These are phyloP conservation scores for Elsinoe batatas DNA, from an alignment of 2,329 filamentous ascomycete genomes.

Conservation along the genomic window DNA sequence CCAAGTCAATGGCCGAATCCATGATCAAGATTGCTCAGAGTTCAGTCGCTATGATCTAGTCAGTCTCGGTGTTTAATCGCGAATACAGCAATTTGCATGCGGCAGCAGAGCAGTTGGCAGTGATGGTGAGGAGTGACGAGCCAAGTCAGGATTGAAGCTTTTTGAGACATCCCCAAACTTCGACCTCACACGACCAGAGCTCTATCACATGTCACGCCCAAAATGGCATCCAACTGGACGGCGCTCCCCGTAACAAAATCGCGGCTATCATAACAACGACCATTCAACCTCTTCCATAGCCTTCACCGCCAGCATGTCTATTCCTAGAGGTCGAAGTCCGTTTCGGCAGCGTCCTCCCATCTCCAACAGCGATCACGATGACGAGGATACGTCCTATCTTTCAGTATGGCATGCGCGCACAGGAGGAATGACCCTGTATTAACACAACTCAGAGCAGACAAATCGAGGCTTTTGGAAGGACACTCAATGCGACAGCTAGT, in stretches of 20 bases:
- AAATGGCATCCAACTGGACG: neutral
- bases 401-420: constrained; percentile 3
- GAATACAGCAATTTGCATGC: neutral
- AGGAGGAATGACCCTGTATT: neutral
- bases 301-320: constrained; percentile 1
- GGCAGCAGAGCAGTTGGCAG: neutral
- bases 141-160: constrained; percentile 9
- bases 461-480: constrained; percentile 84
- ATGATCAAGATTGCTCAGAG: constrained; percentile 40
- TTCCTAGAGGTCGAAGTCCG: constrained; percentile 13
- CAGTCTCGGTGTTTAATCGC: too few species aligned
- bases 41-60: too few species aligned
- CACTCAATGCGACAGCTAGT: constrained; percentile 86
- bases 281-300: neutral
- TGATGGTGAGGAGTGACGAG: constrained; percentile 2
- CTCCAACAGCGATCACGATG: constrained; percentile 6
- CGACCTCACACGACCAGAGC: constrained; percentile 2
- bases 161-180: constrained; percentile 9
- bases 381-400: constrained; percentile 14
- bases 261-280: neutral
- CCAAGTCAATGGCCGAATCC: constrained; percentile 85
- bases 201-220: neutral
- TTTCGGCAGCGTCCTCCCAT: constrained; percentile 4
- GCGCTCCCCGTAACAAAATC: neutral
- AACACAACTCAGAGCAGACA: constrained; percentile 59